These are phyloP conservation scores for Yamadazyma oceani DNA, from an alignment of 1,139 yeast species.

Conservation along the genomic window DNA sequence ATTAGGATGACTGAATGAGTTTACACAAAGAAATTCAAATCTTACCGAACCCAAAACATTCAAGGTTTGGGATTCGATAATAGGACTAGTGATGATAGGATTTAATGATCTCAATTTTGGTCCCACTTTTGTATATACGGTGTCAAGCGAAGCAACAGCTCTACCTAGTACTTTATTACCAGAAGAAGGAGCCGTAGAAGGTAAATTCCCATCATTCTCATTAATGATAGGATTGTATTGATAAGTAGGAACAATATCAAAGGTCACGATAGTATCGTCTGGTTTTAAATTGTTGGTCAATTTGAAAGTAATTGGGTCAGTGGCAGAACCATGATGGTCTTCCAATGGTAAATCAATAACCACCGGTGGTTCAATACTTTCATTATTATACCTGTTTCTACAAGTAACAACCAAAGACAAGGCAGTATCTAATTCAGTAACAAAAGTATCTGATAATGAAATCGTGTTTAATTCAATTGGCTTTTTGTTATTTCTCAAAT, in stretches of 20 bases:
- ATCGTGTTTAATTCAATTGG: conserved; percentile 75
- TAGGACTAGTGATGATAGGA: conserved; percentile 71
- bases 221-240: conserved; percentile 31
- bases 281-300: conserved; percentile 50
- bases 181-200: conserved; percentile 11
- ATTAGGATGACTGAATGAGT: conserved; percentile 71
- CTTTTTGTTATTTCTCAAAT: conserved; percentile 55
- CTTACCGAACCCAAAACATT: conserved; percentile 76
- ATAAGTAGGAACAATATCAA: conserved; percentile 93
- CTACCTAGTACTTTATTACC: conserved; percentile 61
- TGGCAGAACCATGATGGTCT: conserved; percentile 71
- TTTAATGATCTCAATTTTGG: conserved; percentile 66
- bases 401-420: conserved; percentile 73
- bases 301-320: conserved; percentile 82
- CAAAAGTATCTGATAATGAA: conserved; percentile 57
- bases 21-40: conserved; percentile 73
- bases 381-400: conserved; percentile 40
- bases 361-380: conserved; percentile 60
- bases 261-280: conserved; percentile 61
- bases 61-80: conserved; percentile 67
- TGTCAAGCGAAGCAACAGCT: conserved; percentile 74
- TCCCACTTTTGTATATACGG: conserved; percentile 70
- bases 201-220: conserved; percentile 6
- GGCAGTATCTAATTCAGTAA: conserved; percentile 87
- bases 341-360: conserved; percentile 82